Base-by-base conservation (phyloP, 805 yeast genomes). In the Kodamaea restingae region DNA sequence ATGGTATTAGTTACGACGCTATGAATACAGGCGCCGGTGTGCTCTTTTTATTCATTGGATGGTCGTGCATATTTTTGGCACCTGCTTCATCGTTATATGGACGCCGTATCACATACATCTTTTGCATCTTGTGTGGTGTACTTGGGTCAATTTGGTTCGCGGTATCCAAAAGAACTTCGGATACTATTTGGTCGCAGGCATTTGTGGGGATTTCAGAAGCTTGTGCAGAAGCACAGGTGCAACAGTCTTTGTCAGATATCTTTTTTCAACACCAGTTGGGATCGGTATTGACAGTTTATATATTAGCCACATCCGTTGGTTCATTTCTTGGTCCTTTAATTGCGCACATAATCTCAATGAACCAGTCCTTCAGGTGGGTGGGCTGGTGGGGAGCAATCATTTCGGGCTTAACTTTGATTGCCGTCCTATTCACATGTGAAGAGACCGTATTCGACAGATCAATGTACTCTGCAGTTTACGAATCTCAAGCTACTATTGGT, bases 261-360 rank as follows among this genome's bases (percentile, higher is more conserved):
- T 65, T 55, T 47, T 65, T 63, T 47, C 63, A 55, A 51, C 68
- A 64, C 44, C 76, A 72, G 49, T 60, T 73, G 34, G 79, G 78
- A 26, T 55, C 75, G 14, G 73, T 69, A 6, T 63, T 73, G 47
- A 73, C 77, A 1, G 65, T 76, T 17, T 79, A 79, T 52, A 76
- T 78, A 43, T 56, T 70, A 42, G 75, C 81, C 10, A 63, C 81
- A 12, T 65, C 77, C 26, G 67, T 69, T 9, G 76, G 80, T 7
- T 73, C 78, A 31, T 79, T 63, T 48, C 56, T 76, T 41, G 83
- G 82, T 3, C 83, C 84, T 4, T 61, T 78, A 48, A 65, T 78
- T 35, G 80, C 81, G 9, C 82, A 82, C 9, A 73, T 75, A 47
- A 73, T 79, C 40, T 67, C 69, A 21, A 67, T 71, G 36, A 69